Base-by-base conservation (phyloP, 2,329 filamentous ascomycete species). In the Colletotrichum lentis region DNA sequence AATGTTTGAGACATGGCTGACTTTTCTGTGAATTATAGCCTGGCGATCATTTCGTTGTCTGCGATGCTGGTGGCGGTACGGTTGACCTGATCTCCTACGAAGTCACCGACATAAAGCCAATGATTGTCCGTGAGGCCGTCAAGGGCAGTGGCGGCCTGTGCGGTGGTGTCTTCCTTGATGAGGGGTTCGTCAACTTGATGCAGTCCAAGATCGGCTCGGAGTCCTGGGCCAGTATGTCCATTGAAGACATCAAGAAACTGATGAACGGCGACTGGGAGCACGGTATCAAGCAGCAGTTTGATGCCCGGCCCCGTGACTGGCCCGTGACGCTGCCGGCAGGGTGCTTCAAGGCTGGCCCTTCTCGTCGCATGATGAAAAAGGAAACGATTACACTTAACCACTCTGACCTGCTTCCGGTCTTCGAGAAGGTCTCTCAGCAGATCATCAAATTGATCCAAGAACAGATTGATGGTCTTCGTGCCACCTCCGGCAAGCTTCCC, bases 81-180 rank as follows among this genome's bases (percentile, higher is more conserved):
- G 77, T 79, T 0, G 80, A 83, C 20, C 67, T 83, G 0, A 81
- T 82, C 47, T 81, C 74, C 22, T 83, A 83, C 20, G 67, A 72
- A 3, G 64, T 81, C 0, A 59, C 64, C 0, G 70, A 64, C 0
- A 63, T 58, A 0, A 4, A 71, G 0, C 78, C 79, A 0, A 74
- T 81, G 10, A 31, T 60, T 0, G 71, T 83, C 0, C 69, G 73
- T 3, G 81, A 84, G 14, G 73, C 75, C 0, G 79, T 81, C 1
- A 70, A 73, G 16, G 81, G 81, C 0, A 73, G 79, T 8, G 80
- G 80, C 74, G 76, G 39, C 0, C 71, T 83, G 0, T 82, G 79
- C 2, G 81, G 81, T 0, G 80, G 73, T 0, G 72, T 81, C 0
- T 81, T 82, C 14, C 73, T 83, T 0, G 80, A 83, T 37, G 74